Evolutionary conservation across 495 filamentous ascomycete genomes (phyloP).

Genomic region (Aspergillus taichungensis): DNA sequence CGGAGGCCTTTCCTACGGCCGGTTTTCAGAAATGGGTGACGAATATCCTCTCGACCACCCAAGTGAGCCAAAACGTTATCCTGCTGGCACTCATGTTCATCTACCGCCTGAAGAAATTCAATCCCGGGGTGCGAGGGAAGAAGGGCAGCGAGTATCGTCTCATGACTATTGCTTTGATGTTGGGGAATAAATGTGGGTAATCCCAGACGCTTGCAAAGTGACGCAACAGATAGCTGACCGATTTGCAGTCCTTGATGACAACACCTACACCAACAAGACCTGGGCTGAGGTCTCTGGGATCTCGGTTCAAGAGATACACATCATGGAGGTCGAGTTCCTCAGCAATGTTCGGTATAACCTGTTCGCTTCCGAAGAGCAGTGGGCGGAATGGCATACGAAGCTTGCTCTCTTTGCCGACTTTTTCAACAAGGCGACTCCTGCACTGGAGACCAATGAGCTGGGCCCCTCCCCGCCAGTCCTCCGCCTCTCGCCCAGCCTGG

Average conservation of each 20-base stretch:
- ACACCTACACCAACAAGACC: slow-evolving; percentile 99
- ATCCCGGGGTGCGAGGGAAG: slow-evolving; percentile 78
- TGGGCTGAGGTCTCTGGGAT: slow-evolving; percentile 99
- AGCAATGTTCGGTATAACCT: slow-evolving; percentile 97
- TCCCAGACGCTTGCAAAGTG: neutral
- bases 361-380: slow-evolving; percentile 71
- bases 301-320: slow-evolving; percentile 88
- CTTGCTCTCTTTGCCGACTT: slow-evolving; percentile 71
- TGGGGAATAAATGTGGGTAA: slow-evolving; percentile 89
- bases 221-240: slow-evolving; percentile 17
- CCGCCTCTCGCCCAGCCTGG: slow-evolving; percentile 24
- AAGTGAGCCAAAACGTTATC: slow-evolving; percentile 95
- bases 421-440: slow-evolving; percentile 55
- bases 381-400: slow-evolving; percentile 77
- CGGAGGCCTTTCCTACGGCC: slow-evolving; percentile 64
- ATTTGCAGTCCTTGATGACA: slow-evolving; percentile 78
- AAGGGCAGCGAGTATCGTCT: slow-evolving; percentile 93
- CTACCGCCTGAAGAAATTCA: slow-evolving; percentile 83
- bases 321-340: slow-evolving; percentile 99
- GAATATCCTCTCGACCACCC: slow-evolving; percentile 82
- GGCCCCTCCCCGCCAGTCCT: slow-evolving; percentile 13
- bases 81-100: slow-evolving; percentile 87
- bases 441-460: slow-evolving; percentile 20
- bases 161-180: slow-evolving; percentile 92
- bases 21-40: slow-evolving; percentile 93